A percentile compares a stretch with the other conserved stretches of the same genome.
Evolutionary conservation across 306 rosid species (phyloP).

Genomic region (Luffa acutangula): DNA sequence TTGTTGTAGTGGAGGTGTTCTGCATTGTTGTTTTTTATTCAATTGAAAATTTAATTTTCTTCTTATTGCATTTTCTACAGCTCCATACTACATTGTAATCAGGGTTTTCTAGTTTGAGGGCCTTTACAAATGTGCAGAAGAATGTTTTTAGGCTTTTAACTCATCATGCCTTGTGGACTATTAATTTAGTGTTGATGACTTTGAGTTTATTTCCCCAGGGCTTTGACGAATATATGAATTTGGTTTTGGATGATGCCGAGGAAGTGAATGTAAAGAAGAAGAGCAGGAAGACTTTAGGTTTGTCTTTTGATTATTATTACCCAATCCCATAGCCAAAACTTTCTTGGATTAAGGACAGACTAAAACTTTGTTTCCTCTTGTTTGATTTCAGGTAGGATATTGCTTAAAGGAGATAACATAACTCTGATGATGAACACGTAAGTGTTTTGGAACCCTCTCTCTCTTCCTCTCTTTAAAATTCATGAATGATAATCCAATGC

Average conservation of each 20-base stretch:
- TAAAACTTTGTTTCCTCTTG: not conserved
- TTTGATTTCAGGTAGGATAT: conserved; percentile 52
- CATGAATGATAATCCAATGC: not conserved
- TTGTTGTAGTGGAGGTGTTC: not conserved
- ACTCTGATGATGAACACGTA: conserved; percentile 86
- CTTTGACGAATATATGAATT: conserved; percentile 64
- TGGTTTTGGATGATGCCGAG: conserved; percentile 57
- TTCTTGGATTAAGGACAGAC: not conserved
- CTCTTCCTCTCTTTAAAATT: not conserved
- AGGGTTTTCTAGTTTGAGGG: not conserved
- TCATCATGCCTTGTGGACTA: not conserved
- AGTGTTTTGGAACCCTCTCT: conserved; percentile 13
- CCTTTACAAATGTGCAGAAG: not conserved
- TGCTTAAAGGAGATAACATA: conserved; percentile 84
- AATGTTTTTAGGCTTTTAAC: not conserved
- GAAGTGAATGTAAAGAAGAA: conserved; percentile 74
- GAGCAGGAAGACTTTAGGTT: conserved; percentile 60
- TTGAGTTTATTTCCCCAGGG: conserved; percentile 27
- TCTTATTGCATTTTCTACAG: not conserved
- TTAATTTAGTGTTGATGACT: not conserved
- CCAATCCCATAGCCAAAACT: not conserved
- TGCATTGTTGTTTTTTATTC: no score
- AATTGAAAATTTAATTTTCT: no score
- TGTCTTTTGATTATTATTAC: not conserved
- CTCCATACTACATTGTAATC: not conserved